phyloP scores from a whole-genome alignment of 345 rosid genomes.

The Eucalyptus virginea region DNA sequence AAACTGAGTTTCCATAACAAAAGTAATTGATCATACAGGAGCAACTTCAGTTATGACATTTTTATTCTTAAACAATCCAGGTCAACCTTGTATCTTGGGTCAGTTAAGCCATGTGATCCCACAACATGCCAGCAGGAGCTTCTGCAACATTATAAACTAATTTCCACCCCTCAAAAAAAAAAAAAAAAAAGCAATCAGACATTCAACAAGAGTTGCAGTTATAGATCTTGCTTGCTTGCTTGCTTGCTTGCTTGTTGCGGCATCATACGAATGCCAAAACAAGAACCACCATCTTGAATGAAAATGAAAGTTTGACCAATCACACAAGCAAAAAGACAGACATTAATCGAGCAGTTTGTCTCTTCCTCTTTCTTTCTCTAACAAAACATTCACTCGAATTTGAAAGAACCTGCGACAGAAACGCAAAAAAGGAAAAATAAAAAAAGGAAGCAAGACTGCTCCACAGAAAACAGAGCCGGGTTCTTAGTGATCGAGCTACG shows the following conservation, averaged over 20 bases:
- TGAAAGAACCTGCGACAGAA: neutral
- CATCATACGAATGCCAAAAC: neutral
- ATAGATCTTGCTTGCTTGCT: neutral
- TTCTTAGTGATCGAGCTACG: neutral
- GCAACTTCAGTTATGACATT: neutral
- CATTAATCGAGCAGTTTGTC: neutral
- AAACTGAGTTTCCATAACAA: neutral
- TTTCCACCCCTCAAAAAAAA: neutral
- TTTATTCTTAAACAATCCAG: neutral
- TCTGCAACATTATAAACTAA: neutral
- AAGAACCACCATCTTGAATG: neutral
- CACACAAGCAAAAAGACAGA: neutral
- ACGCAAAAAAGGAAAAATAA: too few relatives aligned
- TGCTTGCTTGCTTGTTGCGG: neutral
- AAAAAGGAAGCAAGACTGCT: neutral
- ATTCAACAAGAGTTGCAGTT: neutral
- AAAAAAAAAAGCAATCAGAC: neutral
- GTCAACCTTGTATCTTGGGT: neutral
- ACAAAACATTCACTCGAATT: neutral
- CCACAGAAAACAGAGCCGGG: neutral
- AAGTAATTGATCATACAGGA: neutral
- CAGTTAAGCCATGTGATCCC: neutral
- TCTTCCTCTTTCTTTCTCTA: neutral
- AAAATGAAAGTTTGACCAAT: neutral
- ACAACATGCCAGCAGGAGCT: neutral